phyloP scores from a whole-genome alignment of 2,329 filamentous ascomycete genomes.

The Fusarium sp. region DNA sequence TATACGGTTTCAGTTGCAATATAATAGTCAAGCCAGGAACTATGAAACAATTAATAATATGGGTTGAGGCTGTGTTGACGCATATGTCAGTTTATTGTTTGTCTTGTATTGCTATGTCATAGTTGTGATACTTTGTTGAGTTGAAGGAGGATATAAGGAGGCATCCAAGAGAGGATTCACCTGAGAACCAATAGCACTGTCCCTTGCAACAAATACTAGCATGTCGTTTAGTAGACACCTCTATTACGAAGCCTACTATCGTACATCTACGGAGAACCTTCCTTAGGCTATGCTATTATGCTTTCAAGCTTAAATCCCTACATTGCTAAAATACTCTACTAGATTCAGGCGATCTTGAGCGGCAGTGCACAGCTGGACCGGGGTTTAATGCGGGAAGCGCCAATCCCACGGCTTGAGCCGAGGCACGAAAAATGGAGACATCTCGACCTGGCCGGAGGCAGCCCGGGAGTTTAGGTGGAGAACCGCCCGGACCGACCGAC shows the following conservation, averaged over 20 bases:
- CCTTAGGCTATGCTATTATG: constrained; percentile 19
- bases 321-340: constrained; percentile 39
- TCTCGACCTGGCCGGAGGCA: constrained; percentile 33
- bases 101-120: background rate
- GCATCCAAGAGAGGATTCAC: constrained; percentile 27
- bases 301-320: constrained; percentile 28
- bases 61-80: background rate
- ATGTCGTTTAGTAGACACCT: background rate
- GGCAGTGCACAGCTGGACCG: constrained; percentile 34
- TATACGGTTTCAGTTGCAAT: constrained; percentile 21
- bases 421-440: constrained; percentile 14
- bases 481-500: constrained; percentile 27
- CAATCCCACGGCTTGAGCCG: constrained; percentile 38
- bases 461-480: constrained; percentile 26
- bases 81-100: background rate
- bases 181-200: constrained; percentile 5
- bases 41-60: constrained; percentile 10
- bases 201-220: background rate
- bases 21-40: background rate
- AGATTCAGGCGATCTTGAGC: constrained; percentile 35
- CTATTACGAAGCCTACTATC: background rate
- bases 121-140: constrained; percentile 3
- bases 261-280: constrained; percentile 1
- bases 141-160: constrained; percentile 17
- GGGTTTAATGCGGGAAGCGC: constrained; percentile 30